Conservation (phyloP, 192 early-diverging fungal genomes). For the Entomortierella lignicola region DNA sequence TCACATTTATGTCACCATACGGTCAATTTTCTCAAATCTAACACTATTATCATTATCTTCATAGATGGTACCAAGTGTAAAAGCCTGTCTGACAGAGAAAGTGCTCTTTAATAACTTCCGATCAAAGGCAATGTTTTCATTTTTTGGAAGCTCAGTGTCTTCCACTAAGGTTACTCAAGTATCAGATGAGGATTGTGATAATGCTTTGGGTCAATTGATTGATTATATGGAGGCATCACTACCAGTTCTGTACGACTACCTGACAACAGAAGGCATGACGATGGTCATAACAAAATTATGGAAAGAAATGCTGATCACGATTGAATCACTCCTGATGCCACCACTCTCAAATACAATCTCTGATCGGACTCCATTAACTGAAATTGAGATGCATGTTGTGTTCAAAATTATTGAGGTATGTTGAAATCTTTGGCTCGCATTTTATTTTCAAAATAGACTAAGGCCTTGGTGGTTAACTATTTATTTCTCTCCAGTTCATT, state of each 20-base stretch:
- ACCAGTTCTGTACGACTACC: conserved; percentile 70
- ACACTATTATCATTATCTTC: background rate
- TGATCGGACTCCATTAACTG: conserved; percentile 70
- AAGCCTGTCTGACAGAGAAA: conserved; percentile 71
- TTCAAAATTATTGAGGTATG: conserved; percentile 75
- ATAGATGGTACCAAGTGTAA: conserved; percentile 73
- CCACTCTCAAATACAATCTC: conserved; percentile 71
- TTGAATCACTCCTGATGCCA: conserved; percentile 79
- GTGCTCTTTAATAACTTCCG: conserved; percentile 65
- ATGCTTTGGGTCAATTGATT: conserved; percentile 73
- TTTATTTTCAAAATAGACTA: background rate
- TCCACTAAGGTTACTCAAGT: conserved; percentile 49
- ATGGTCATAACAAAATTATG: conserved; percentile 76
- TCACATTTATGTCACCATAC: too few relatives aligned
- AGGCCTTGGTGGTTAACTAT: too few relatives aligned
- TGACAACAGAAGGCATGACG: conserved; percentile 74
- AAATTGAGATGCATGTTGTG: conserved; percentile 72
- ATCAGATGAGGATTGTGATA: conserved; percentile 67
- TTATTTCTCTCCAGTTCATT: conserved; percentile 59
- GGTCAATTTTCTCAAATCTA: too few relatives aligned
- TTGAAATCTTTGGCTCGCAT: too few relatives aligned
- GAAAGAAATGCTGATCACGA: conserved; percentile 73
- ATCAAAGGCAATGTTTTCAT: conserved; percentile 37
- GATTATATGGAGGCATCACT: conserved; percentile 84
- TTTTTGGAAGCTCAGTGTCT: conserved; percentile 28